A percentile compares a stretch with the other conserved stretches of the same genome.
Conservation (phyloP, 305 asterid genomes). For the Andrographis paniculata region DNA sequence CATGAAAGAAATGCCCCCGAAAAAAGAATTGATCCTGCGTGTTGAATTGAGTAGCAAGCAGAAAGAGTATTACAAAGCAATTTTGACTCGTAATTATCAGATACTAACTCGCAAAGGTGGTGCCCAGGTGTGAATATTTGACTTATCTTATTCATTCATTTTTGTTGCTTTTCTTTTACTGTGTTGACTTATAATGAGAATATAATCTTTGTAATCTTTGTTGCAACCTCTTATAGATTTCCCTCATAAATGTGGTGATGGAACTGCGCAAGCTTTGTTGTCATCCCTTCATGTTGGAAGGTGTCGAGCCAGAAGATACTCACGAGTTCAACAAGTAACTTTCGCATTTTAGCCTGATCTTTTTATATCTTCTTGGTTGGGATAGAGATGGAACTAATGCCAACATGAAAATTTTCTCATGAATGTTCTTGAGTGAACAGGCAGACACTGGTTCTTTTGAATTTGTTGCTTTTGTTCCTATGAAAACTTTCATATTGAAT, state of each 20-base stretch:
- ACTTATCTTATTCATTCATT: not conserved
- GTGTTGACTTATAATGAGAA: constrained; percentile 11
- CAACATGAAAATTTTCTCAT: not conserved
- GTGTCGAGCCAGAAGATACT: constrained; percentile 90
- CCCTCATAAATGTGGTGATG: constrained; percentile 97
- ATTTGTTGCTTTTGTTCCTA: constrained; percentile 12
- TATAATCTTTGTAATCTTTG: constrained; percentile 20
- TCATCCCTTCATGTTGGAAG: constrained; percentile 97
- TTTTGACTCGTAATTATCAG: constrained; percentile 93
- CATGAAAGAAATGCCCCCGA: constrained; percentile 90
- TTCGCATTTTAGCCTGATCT: constrained; percentile 13
- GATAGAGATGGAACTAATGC: constrained; percentile 9
- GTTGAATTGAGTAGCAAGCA: constrained; percentile 92
- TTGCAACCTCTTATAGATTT: constrained; percentile 63
- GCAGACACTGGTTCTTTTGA: not conserved
- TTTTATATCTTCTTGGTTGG: constrained; percentile 19
- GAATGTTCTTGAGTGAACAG: not conserved
- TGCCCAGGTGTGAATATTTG: constrained; percentile 65
- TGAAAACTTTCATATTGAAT: constrained; percentile 15
- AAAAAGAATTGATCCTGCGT: constrained; percentile 90
- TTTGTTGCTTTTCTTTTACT: not conserved
- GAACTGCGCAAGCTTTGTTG: constrained; percentile 98
- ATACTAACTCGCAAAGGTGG: constrained; percentile 94
- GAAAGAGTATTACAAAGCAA: constrained; percentile 94
- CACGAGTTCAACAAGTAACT: constrained; percentile 75